Percentiles rank a stretch among this genome's conserved stretches.
Conservation (phyloP, 257 asterid species). For the Solanum chiquidenum region DNA sequence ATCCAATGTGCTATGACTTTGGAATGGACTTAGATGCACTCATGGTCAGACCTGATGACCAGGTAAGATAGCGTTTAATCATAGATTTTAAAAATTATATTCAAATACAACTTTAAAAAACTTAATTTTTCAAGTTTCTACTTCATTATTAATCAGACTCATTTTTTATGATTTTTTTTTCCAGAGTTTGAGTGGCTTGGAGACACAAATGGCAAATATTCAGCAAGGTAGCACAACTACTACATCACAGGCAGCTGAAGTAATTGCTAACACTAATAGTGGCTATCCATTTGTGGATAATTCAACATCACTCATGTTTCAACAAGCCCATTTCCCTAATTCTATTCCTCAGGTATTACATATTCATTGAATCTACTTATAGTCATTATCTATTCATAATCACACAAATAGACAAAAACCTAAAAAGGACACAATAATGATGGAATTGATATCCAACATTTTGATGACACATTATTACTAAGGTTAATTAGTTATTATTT, state of each 20-base stretch:
- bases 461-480: background rate
- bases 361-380: background rate
- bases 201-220: conserved; percentile 21
- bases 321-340: conserved; percentile 25
- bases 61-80: conserved; percentile 18
- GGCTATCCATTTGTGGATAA: conserved; percentile 25
- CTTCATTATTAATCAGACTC: too few species aligned
- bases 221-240: conserved; percentile 21
- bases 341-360: background rate
- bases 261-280: conserved; percentile 6
- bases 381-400: background rate
- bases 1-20: conserved; percentile 58
- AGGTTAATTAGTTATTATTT: background rate
- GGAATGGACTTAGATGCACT: conserved; percentile 60
- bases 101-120: too few species aligned
- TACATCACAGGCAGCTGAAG: conserved; percentile 1
- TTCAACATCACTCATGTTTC: conserved; percentile 31
- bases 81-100: background rate
- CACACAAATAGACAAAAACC: background rate
- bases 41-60: conserved; percentile 53
- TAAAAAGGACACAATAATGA: background rate
- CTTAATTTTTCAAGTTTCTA: background rate
- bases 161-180: background rate
- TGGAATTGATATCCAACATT: background rate
- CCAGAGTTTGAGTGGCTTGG: conserved; percentile 39